Conservation (phyloP, 306 rosid species). For the Geum urbanum region DNA sequence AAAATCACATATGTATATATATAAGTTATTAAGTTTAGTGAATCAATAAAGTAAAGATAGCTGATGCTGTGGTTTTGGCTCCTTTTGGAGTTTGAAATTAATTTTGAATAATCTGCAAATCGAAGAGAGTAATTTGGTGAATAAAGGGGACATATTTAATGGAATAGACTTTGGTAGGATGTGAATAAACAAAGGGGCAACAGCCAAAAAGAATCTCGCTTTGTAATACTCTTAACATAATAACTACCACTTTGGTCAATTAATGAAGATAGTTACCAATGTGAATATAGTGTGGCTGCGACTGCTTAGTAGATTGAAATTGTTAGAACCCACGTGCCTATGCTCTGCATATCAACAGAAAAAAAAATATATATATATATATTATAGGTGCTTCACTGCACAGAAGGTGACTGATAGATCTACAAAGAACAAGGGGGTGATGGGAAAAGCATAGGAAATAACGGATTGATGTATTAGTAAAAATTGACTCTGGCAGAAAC, state of each 20-base stretch:
- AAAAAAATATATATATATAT: conserved; percentile 3
- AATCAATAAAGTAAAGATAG: too few species aligned
- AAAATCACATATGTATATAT: not conserved
- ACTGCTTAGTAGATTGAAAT: conserved; percentile 82
- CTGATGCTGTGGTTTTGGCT: too few species aligned
- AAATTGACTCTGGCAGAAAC: not conserved
- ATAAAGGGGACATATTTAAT: too few species aligned
- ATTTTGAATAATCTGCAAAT: too few species aligned
- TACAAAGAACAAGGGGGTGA: conserved; percentile 1
- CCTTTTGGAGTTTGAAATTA: too few species aligned
- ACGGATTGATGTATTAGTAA: not conserved
- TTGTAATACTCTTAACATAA: not conserved
- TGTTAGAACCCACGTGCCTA: conserved; percentile 88
- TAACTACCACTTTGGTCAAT: not conserved
- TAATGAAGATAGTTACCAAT: conserved; percentile 51
- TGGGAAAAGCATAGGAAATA: not conserved
- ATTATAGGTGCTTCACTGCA: conserved; percentile 26
- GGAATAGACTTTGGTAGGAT: too few species aligned
- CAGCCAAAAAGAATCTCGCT: not conserved
- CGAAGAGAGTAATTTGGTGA: too few species aligned
- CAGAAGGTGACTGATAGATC: conserved; percentile 5
- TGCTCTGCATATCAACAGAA: conserved; percentile 57
- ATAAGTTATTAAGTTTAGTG: too few species aligned
- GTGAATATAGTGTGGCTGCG: conserved; percentile 92
- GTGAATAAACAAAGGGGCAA: not conserved